Evolutionary conservation across 2,329 filamentous ascomycete genomes (phyloP), one percentile per base, ranked within the genome.

Genomic region (Coniochaeta sp.): DNA sequence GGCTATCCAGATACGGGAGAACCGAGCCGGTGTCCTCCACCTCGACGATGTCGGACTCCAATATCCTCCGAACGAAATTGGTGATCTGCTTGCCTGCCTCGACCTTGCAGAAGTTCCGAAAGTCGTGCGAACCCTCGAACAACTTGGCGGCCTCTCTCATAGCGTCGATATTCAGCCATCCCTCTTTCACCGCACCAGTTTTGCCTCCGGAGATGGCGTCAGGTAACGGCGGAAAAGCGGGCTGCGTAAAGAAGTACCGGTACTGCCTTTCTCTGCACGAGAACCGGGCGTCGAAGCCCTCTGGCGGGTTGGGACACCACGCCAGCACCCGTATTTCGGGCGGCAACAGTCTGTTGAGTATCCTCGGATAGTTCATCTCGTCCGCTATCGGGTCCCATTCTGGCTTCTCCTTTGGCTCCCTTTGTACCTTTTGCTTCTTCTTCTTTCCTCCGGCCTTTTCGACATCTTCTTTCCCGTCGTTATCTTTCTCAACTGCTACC

Each of bases 171-270:
- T 98, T 88, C 7, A 99, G 83, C 86, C 89, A 95, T 36, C 92
- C 93, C 64, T 88, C 82, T 69, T 82, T 83, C 42, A 71, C 59
- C 62, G 38, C 64, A 60, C 66, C 64, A 66, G 59, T 44, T 26
- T 68, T 42, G 22, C 55, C 17, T 8, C 55, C 28, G 5, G 82
- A 83, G 40, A 81, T 63, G 22, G 79, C 70, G 1, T 80, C 76
- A 0, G 88, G 85, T 4, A 84, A 79, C 0, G 91, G 91, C 2
- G 85, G 78, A 70, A 91, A 96, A 1, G 89, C 90, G 0, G 95
- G 95, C 71, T 97, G 91, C 0, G 95, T 98, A 78, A 99, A 99
- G 79, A 96, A 98, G 75, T 99, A 99, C 61, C 91, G 87, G 77
- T 99, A 99, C 65, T 90, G 88, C 24, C 95, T 84, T 75, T 97